phyloP scores from a whole-genome alignment of 2,329 filamentous ascomycete species.

The Fusarium euwallaceae region DNA sequence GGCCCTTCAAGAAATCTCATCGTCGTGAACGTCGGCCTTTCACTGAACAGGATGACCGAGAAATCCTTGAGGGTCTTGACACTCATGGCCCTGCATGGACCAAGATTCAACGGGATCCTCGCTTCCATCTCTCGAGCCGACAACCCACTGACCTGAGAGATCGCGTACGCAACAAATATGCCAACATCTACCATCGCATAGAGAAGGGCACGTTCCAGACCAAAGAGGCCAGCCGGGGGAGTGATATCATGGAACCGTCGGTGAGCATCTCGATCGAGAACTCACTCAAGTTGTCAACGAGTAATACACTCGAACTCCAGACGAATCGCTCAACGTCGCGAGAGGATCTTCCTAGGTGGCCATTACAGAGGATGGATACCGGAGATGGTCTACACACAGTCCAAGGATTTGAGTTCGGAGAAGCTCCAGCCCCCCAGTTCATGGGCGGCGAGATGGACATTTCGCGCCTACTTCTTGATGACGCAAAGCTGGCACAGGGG shows the following conservation, averaged over 20 bases:
- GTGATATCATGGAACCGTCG: constrained; percentile 64
- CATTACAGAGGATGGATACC: constrained; percentile 52
- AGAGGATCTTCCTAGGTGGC: constrained; percentile 63
- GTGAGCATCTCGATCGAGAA: constrained; percentile 64
- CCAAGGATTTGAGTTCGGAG: constrained; percentile 60
- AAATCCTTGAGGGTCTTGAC: constrained; percentile 72
- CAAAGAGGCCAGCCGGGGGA: constrained; percentile 57
- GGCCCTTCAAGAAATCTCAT: constrained; percentile 72
- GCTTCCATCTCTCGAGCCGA: constrained; percentile 68
- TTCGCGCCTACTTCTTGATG: constrained; percentile 70
- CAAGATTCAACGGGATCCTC: constrained; percentile 72
- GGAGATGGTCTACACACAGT: constrained; percentile 42
- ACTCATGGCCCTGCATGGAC: constrained; percentile 75
- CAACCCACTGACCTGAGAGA: constrained; percentile 75
- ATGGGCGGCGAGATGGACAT: constrained; percentile 72
- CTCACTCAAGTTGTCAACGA: constrained; percentile 56
- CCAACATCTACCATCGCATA: constrained; percentile 67
- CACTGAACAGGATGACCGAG: constrained; percentile 71
- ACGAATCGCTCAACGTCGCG: constrained; percentile 57
- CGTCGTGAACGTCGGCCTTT: constrained; percentile 72
- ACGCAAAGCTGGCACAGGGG: constrained; percentile 52
- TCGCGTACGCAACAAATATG: constrained; percentile 74
- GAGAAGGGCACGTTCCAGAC: constrained; percentile 66
- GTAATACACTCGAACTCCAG: constrained; percentile 55
- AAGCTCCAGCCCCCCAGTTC: constrained; percentile 55